Conservation (phyloP, 2,329 filamentous ascomycete species). For the Tolypocladium sp. region DNA sequence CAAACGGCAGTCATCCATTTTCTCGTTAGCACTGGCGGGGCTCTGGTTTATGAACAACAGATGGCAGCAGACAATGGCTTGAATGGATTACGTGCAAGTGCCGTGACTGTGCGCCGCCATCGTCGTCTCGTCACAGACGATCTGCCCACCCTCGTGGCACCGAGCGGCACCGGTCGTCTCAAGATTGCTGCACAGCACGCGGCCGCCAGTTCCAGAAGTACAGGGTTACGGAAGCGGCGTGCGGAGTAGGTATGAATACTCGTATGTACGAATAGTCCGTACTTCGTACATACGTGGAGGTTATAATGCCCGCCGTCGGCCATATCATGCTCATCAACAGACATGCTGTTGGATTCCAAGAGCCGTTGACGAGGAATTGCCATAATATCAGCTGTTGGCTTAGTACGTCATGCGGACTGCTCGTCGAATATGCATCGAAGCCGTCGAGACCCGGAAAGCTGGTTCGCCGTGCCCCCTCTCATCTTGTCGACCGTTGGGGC, state of each 20-base stretch:
- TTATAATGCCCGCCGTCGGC: no score
- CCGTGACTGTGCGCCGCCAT: neutral
- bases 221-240: neutral
- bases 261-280: neutral
- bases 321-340: neutral
- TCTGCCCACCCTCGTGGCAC: neutral
- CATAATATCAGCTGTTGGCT: neutral
- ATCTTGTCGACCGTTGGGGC: neutral
- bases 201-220: neutral
- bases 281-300: no score
- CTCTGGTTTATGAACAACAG: neutral
- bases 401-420: neutral
- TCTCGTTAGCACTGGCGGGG: neutral
- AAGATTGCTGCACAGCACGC: neutral
- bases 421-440: neutral
- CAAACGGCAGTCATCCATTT: neutral
- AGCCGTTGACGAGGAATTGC: neutral
- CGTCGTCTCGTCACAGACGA: neutral
- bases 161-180: neutral
- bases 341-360: neutral
- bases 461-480: neutral
- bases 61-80: neutral
- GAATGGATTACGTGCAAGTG: neutral
- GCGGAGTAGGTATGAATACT: neutral
- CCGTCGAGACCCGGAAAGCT: neutral